A percentile compares a stretch with the other conserved stretches of the same genome.
Conservation (phyloP, 2,329 filamentous ascomycete species). For the Amphichorda felina region DNA sequence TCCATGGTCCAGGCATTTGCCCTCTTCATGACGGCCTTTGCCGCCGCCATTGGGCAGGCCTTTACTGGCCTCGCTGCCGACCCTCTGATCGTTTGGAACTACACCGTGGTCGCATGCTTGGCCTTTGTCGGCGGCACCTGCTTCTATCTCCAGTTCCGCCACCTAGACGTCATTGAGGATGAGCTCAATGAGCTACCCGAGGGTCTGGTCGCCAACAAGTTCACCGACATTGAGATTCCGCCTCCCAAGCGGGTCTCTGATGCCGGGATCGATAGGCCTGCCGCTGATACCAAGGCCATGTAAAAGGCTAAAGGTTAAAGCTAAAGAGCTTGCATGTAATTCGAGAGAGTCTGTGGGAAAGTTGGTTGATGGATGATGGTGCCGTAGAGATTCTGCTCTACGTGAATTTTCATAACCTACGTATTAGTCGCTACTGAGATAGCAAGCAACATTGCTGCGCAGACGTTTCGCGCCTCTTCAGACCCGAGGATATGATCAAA, state of each 20-base stretch:
- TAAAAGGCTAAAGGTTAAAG: no score
- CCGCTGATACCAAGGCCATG: no score
- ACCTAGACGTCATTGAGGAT: conserved; percentile 54
- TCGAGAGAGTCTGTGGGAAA: no score
- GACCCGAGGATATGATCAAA: no score
- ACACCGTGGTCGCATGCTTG: conserved; percentile 53
- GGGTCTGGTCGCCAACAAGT: conserved; percentile 13
- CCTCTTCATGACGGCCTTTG: conserved; percentile 58
- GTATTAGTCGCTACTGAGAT: no score
- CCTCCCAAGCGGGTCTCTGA: conserved; percentile 2
- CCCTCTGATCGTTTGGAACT: conserved; percentile 64
- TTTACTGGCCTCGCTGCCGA: conserved; percentile 32
- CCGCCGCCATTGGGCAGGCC: conserved; percentile 55
- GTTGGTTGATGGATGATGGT: no score
- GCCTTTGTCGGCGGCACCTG: conserved; percentile 47
- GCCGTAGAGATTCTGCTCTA: no score
- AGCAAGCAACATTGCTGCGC: no score
- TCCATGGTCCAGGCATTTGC: conserved; percentile 57
- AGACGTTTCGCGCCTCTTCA: no score
- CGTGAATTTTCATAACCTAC: no score
- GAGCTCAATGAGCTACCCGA: conserved; percentile 46
- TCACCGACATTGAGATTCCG: conserved; percentile 2
- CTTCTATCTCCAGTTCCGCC: conserved; percentile 58
- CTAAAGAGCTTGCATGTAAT: no score
- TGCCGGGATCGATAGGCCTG: not conserved